A percentile compares a stretch with the other conserved stretches of the same genome.
These are phyloP conservation scores for Guadua angustifolia DNA, from an alignment of 176 grass and related monocot species.

Conservation along the genomic window DNA sequence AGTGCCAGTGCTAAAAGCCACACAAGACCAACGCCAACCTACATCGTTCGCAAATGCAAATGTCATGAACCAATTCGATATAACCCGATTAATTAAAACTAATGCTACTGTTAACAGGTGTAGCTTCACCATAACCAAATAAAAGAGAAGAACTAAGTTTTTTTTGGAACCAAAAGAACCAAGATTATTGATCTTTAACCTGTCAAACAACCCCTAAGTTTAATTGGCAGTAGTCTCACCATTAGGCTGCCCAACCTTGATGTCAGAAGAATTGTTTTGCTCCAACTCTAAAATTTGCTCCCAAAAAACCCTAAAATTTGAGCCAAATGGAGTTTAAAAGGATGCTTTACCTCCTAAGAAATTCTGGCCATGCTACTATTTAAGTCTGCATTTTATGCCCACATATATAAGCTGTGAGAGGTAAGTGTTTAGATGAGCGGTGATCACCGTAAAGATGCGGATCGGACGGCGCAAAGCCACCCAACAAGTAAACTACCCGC, in stretches of 20 bases:
- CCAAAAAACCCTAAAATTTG: too few relatives aligned
- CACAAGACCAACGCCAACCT: conserved; percentile 30
- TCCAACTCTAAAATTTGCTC: too few relatives aligned
- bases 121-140: not conserved
- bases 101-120: not conserved
- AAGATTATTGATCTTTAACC: not conserved
- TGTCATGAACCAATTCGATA: conserved; percentile 13
- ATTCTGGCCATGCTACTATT: too few relatives aligned
- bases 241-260: too few relatives aligned
- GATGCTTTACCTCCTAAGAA: too few relatives aligned
- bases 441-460: conserved; percentile 30
- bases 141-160: not conserved
- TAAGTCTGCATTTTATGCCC: too few relatives aligned
- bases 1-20: conserved; percentile 27
- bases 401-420: not conserved
- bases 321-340: too few relatives aligned
- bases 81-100: not conserved
- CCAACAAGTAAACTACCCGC: conserved; percentile 9
- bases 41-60: conserved; percentile 13
- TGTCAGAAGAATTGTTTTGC: too few relatives aligned
- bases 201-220: too few relatives aligned
- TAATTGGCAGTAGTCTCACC: not conserved
- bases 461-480: conserved; percentile 22
- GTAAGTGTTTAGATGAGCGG: not conserved
- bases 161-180: not conserved